Conservation (phyloP, 305 asterid species). For the Rubia occidens region DNA sequence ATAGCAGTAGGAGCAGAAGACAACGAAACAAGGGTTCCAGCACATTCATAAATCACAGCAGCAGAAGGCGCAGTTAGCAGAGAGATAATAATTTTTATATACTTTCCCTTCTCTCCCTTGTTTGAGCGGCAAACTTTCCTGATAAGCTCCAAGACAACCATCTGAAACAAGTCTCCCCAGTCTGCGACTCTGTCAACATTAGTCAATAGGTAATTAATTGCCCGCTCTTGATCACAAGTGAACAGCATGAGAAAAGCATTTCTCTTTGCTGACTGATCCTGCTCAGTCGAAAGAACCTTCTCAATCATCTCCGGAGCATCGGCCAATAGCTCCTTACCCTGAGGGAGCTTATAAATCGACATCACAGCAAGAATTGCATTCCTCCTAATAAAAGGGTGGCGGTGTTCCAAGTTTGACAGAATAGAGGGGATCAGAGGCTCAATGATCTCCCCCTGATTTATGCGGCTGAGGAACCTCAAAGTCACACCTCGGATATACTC, state of each 20-base stretch:
- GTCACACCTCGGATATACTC: constrained; percentile 94
- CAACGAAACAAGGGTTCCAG: constrained; percentile 87
- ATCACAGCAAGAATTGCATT: constrained; percentile 90
- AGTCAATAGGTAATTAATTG: constrained; percentile 68
- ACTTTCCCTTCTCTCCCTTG: constrained; percentile 84
- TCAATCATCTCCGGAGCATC: constrained; percentile 96
- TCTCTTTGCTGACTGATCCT: constrained; percentile 82
- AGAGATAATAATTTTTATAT: constrained; percentile 78
- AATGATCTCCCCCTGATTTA: constrained; percentile 76
- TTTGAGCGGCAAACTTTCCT: constrained; percentile 86
- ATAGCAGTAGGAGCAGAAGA: constrained; percentile 96
- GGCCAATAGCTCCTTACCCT: constrained; percentile 80
- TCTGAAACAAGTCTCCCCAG: constrained; percentile 89
- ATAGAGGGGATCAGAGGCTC: constrained; percentile 93
- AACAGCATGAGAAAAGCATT: constrained; percentile 94
- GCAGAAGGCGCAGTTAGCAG: constrained; percentile 76
- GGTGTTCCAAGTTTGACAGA: constrained; percentile 80
- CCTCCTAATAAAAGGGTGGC: constrained; percentile 74
- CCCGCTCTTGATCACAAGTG: constrained; percentile 88
- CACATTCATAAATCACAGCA: constrained; percentile 90
- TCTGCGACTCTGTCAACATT: constrained; percentile 73
- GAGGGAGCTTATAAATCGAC: constrained; percentile 83
- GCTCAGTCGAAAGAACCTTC: constrained; percentile 68
- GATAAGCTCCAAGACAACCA: constrained; percentile 85
- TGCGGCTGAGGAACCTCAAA: constrained; percentile 80